Base-by-base conservation (phyloP, 2,329 filamentous ascomycete species). In the Westerdykella aurantiaca region DNA sequence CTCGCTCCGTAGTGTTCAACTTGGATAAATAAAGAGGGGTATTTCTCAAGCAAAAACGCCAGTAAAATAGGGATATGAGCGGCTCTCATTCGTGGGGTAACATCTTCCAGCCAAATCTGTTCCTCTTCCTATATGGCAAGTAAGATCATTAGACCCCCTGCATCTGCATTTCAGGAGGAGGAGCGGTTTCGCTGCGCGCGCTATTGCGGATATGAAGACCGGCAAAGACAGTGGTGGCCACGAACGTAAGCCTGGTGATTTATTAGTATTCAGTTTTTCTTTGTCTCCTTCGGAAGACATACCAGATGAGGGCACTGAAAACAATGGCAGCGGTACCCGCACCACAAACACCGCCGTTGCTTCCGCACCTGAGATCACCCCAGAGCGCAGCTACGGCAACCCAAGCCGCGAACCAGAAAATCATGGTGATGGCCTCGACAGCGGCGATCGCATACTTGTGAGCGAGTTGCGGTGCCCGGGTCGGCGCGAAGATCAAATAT, bases 351-450 rank as follows among this genome's bases (percentile, higher is more conserved):
- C 56, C 58, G 18, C 56, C 71, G 11, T 64, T 68, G 40, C 71
- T 68, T 17, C 66, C 69, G 53, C 79, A 81, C 45, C 74, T 63
- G 0, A 77, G 69, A n/a, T 77, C 72, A 37, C 79, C 78, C 50
- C 88, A 71, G 35, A 73, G 72, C 18, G 80, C 81, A 1, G 85
- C 88, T 5, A 90, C 70, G 1, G 88, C 87, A 52, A 94, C 83
- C 57, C 88, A 85, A 9, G 87, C 88, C 0, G 86, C 84, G 63
- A 96, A 94, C 89, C 89, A 95, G 73, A 95, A 95, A 47, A 95
- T 75, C 70, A 85, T 83, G 33, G 88, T 93, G 17, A 91, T 51
- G 44, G 74, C 74, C 60, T 94, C 86, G 23, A 87, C 75, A 1
- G 60, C 82, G n/a, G 86, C 71, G 17, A 88, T 81, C 37, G 76